Evolutionary conservation across 768 basidiomycete species (phyloP), one percentile per base, ranked within the genome.

Genomic region (Pilatotrama ljubarskyi): DNA sequence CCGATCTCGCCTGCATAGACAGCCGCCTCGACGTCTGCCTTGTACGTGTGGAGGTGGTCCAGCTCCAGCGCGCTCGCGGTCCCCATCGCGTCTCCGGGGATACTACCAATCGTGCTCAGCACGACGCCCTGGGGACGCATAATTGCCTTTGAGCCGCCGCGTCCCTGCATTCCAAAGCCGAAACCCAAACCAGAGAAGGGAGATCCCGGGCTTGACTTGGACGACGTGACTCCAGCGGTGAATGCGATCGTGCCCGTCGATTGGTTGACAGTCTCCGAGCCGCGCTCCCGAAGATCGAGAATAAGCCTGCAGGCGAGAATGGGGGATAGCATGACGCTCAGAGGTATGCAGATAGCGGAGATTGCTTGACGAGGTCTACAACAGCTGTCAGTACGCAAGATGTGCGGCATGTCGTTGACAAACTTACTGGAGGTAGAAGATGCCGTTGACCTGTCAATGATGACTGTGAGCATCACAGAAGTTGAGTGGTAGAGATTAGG

Each of bases 311-410:
- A 91, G 5, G 90, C 90, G 44, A 93, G 81, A 36, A 93, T 74
- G 22, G 90, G 89, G 17, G 84, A 86, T 68, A 93, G 80, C 89
- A 92, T 91, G 17, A 92, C 88, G 66, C 90, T 91, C 65, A 92
- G 77, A 10, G 90, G 90, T 65, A 92, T 92, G 66, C 90, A 90
- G 68, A 92, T 86, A 17, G 90, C 90, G 22, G 90, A 91, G 64
- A 91, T 90, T 20, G 83, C 87, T 73, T 90, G 89, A 57, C 86
- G 88, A 50, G 89, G 90, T 77, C 89, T 91, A 63, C 22, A 41
- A 7, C 48, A 24, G 13, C 43, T 42, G 58, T 51, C 13, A 24
- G 35, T 8, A 24, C 35, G 11, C 11, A 11, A 24, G 8, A 9
- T 17, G 15, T 3, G 2, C 11, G 11, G 20, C 1, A 25, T 22